Conservation (phyloP, 176 grass and related monocot species). For the Triticum dicoccoides region DNA sequence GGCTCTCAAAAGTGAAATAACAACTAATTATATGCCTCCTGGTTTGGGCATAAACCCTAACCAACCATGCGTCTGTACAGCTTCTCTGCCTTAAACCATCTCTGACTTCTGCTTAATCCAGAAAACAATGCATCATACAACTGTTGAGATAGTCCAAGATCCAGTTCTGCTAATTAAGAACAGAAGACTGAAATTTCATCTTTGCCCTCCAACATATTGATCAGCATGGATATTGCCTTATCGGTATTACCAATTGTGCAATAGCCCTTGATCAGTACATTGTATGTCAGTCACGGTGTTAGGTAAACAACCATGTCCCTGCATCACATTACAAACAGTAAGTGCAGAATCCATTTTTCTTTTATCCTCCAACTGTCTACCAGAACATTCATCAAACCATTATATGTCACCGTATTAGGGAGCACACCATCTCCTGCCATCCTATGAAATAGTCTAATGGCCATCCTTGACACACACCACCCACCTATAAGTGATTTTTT, state of each 20-base stretch:
- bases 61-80: constrained; percentile 26
- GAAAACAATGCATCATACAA: constrained; percentile 31
- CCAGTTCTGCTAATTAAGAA: constrained; percentile 47
- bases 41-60: constrained; percentile 41
- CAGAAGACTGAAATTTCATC: constrained; percentile 39
- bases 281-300: constrained; percentile 46
- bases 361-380: constrained; percentile 42
- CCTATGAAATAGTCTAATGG: constrained; percentile 59
- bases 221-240: constrained; percentile 49
- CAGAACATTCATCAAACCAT: constrained; percentile 49
- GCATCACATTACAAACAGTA: constrained; percentile 41
- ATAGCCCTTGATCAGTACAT: constrained; percentile 59
- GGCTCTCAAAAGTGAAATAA: constrained; percentile 29
- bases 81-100: constrained; percentile 57
- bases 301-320: constrained; percentile 20
- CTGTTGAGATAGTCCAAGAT: constrained; percentile 38
- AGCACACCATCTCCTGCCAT: constrained; percentile 51
- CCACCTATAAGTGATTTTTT: constrained; percentile 43
- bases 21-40: constrained; percentile 33
- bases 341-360: constrained; percentile 26
- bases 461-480: constrained; percentile 41
- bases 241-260: constrained; percentile 43
- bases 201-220: constrained; percentile 35
- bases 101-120: constrained; percentile 58
- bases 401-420: constrained; percentile 48